Evolutionary conservation across 768 basidiomycete genomes (phyloP).

Genomic region (Trametes coccinea): DNA sequence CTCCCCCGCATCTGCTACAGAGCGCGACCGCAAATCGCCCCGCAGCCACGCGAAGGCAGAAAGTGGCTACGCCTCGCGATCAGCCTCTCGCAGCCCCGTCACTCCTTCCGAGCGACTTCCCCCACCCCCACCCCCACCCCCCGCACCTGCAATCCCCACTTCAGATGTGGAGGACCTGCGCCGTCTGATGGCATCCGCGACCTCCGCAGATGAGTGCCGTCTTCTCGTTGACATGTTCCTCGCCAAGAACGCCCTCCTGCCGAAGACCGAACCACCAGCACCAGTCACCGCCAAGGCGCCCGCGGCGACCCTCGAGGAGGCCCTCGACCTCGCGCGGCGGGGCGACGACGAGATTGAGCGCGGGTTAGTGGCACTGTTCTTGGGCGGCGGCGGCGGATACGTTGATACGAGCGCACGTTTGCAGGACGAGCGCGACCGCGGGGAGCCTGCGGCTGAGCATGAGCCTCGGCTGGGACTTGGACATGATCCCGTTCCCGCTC

Average conservation of each 20-base stretch:
- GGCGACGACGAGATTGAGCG: conserved; percentile 23
- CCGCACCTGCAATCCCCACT: conserved; percentile 39
- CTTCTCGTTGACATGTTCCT: conserved; percentile 84
- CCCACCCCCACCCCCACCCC: conserved; percentile 24
- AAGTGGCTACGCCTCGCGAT: conserved; percentile 21
- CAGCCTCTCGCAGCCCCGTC: conserved; percentile 15
- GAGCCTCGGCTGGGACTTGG: neutral
- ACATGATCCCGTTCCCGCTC: neutral
- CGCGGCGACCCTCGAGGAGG: conserved; percentile 11
- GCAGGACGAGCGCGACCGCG: conserved; percentile 8
- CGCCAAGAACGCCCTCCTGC: conserved; percentile 32
- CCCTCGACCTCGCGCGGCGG: conserved; percentile 13
- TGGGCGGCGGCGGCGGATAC: conserved; percentile 19
- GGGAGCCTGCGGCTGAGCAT: neutral
- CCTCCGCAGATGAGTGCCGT: conserved; percentile 80
- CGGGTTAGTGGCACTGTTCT: conserved; percentile 25
- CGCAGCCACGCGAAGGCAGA: conserved; percentile 18
- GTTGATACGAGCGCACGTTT: conserved; percentile 12
- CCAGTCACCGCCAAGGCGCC: neutral
- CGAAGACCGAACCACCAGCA: conserved; percentile 5
- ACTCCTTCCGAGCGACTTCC: conserved; percentile 12
- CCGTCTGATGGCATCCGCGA: conserved; percentile 63
- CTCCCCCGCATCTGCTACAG: conserved; percentile 1
- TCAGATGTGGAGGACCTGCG: conserved; percentile 66
- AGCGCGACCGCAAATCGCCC: conserved; percentile 8